These are phyloP conservation scores for Penicillium mononematosum DNA, from an alignment of 495 filamentous ascomycete genomes.

Conservation along the genomic window DNA sequence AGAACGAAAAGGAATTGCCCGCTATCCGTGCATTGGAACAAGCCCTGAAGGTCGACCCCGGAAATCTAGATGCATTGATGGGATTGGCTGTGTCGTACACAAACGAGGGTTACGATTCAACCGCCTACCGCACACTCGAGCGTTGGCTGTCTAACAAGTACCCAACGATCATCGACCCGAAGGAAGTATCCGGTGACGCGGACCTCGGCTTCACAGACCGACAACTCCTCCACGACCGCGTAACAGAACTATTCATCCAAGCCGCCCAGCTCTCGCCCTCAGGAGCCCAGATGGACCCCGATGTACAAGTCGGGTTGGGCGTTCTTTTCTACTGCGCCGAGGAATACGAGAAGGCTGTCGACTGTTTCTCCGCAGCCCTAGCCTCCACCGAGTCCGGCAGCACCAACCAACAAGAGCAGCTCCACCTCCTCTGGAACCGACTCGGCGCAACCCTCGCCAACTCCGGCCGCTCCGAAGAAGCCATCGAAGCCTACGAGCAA, in stretches of 20 bases:
- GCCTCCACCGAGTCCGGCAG: constrained; percentile 75
- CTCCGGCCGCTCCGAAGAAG: constrained; percentile 86
- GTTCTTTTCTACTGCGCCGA: constrained; percentile 98
- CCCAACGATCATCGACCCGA: constrained; percentile 68
- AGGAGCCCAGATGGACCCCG: constrained; percentile 89
- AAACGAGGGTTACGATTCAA: constrained; percentile 97
- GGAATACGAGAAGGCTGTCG: constrained; percentile 97
- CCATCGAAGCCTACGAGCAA: constrained; percentile 93
- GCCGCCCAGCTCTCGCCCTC: constrained; percentile 88
- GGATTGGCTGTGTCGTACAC: constrained; percentile 96
- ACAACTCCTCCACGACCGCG: constrained; percentile 81
- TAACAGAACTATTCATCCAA: constrained; percentile 85
- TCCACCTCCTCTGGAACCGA: constrained; percentile 96
- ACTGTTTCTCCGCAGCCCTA: constrained; percentile 93
- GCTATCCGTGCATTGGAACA: constrained; percentile 98
- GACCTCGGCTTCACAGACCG: constrained; percentile 93
- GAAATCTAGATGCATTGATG: constrained; percentile 88
- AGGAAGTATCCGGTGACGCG: constrained; percentile 62
- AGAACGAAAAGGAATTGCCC: constrained; percentile 96
- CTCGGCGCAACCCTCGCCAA: constrained; percentile 96
- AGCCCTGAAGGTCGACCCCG: constrained; percentile 80
- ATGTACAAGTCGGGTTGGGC: constrained; percentile 95
- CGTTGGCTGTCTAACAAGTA: constrained; percentile 95
- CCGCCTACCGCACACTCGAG: constrained; percentile 94
- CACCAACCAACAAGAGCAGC: constrained; percentile 69